phyloP scores from a whole-genome alignment of 176 grass and related monocot species.

The Typha latifolia region DNA sequence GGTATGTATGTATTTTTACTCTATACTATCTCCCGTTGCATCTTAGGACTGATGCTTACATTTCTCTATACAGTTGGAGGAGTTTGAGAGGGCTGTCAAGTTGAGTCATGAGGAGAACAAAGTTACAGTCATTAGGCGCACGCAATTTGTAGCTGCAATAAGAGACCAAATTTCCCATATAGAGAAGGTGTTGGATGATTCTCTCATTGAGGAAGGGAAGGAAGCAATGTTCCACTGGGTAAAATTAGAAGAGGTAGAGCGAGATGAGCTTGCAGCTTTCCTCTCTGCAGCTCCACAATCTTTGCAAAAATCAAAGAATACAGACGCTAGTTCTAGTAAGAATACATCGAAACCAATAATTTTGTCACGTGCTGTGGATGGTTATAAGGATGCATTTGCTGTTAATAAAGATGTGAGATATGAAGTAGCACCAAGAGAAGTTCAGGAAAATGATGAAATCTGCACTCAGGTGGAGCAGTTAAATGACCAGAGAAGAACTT shows the following conservation, averaged over 20 bases:
- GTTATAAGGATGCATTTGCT: neutral
- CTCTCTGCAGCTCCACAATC: slow-evolving; percentile 45
- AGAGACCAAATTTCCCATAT: slow-evolving; percentile 42
- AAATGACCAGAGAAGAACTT: slow-evolving; percentile 26
- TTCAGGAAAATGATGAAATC: slow-evolving; percentile 26
- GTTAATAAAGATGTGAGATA: slow-evolving; percentile 20
- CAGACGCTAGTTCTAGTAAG: neutral
- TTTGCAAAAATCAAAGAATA: slow-evolving; percentile 24
- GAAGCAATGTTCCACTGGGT: slow-evolving; percentile 55
- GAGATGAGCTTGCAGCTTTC: slow-evolving; percentile 68
- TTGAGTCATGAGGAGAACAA: slow-evolving; percentile 40
- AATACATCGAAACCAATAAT: too few relatives aligned
- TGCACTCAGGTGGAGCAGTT: slow-evolving; percentile 13
- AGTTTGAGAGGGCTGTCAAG: slow-evolving; percentile 67
- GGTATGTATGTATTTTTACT: slow-evolving; percentile 24
- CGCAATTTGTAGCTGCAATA: slow-evolving; percentile 69
- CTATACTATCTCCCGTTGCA: neutral
- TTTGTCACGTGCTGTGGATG: too few relatives aligned
- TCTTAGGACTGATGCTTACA: neutral
- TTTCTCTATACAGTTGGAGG: slow-evolving; percentile 47
- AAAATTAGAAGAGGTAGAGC: slow-evolving; percentile 64
- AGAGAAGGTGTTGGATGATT: slow-evolving; percentile 43
- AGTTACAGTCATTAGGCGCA: slow-evolving; percentile 36
- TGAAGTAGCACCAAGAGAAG: slow-evolving; percentile 30
- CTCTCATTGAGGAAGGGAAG: slow-evolving; percentile 30